These are phyloP conservation scores for Maudiozyma bulderi DNA, from an alignment of 805 yeast species.

Conservation along the genomic window DNA sequence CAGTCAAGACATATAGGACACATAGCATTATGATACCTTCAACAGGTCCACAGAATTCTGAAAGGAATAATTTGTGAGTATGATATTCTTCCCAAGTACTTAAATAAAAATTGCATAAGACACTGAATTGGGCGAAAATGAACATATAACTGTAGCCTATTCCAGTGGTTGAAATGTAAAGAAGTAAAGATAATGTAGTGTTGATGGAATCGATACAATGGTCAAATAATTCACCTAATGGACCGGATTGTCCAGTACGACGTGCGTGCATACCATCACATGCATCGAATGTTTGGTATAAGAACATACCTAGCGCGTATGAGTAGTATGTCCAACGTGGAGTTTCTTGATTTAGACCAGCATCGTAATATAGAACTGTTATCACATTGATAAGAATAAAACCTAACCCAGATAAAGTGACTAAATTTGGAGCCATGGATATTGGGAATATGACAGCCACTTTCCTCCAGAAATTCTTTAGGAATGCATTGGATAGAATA, in stretches of 20 bases:
- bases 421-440: slow-evolving; percentile 88
- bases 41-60: slow-evolving; percentile 87
- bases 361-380: slow-evolving; percentile 66
- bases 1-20: slow-evolving; percentile 49
- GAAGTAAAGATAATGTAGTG: slow-evolving; percentile 70
- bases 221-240: slow-evolving; percentile 89
- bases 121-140: slow-evolving; percentile 57
- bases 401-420: slow-evolving; percentile 68
- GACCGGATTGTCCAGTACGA: slow-evolving; percentile 91
- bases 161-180: slow-evolving; percentile 66
- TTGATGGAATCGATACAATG: slow-evolving; percentile 74
- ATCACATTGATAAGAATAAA: slow-evolving; percentile 59
- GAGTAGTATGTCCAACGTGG: slow-evolving; percentile 75
- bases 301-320: slow-evolving; percentile 73
- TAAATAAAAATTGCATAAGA: slow-evolving; percentile 72
- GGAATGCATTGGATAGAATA: slow-evolving; percentile 59
- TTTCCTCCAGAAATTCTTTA: slow-evolving; percentile 74
- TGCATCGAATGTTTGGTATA: slow-evolving; percentile 94
- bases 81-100: slow-evolving; percentile 96
- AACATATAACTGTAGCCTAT: slow-evolving; percentile 60
- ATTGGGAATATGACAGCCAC: slow-evolving; percentile 70
- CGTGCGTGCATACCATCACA: slow-evolving; percentile 96
- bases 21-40: slow-evolving; percentile 75
- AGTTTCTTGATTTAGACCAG: slow-evolving; percentile 45
- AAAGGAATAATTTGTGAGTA: slow-evolving; percentile 72